A percentile compares a stretch with the other conserved stretches of the same genome.
phyloP scores from a whole-genome alignment of 208 protist species.

The Lotmaria passim region DNA sequence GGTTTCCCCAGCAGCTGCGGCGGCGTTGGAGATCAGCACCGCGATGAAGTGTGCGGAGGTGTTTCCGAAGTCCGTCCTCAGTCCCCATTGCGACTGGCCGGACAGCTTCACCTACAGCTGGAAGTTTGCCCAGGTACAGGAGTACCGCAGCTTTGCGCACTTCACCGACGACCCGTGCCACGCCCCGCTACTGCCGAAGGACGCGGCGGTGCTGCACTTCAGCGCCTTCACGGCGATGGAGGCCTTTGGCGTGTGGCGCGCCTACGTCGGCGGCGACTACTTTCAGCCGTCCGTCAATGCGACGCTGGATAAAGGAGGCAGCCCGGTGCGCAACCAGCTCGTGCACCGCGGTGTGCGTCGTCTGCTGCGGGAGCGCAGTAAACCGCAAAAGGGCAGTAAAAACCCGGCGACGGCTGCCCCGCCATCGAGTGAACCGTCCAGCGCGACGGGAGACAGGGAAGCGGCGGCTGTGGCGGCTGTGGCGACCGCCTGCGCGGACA shows the following conservation, averaged over 20 bases:
- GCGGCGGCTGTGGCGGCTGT: background rate
- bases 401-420: too few relatives aligned
- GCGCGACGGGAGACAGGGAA: slow-evolving; percentile 7
- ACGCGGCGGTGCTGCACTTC: slow-evolving; percentile 64
- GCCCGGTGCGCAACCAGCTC: slow-evolving; percentile 75
- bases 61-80: slow-evolving; percentile 52
- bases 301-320: slow-evolving; percentile 67
- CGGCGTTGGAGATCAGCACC: slow-evolving; percentile 28
- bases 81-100: slow-evolving; percentile 74
- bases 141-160: slow-evolving; percentile 48
- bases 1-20: slow-evolving; percentile 19
- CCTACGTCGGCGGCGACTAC: slow-evolving; percentile 83
- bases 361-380: slow-evolving; percentile 39
- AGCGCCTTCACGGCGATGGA: slow-evolving; percentile 46
- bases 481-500: background rate
- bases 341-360: slow-evolving; percentile 52
- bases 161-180: slow-evolving; percentile 81
- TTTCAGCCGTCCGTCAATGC: slow-evolving; percentile 72
- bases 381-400: slow-evolving; percentile 2
- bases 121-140: slow-evolving; percentile 54
- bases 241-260: slow-evolving; percentile 76
- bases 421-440: too few relatives aligned
- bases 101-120: slow-evolving; percentile 70
- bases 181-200: slow-evolving; percentile 73
- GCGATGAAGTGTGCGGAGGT: slow-evolving; percentile 48